phyloP scores from a whole-genome alignment of 2,329 filamentous ascomycete genomes.

The Elsinoe perseae region DNA sequence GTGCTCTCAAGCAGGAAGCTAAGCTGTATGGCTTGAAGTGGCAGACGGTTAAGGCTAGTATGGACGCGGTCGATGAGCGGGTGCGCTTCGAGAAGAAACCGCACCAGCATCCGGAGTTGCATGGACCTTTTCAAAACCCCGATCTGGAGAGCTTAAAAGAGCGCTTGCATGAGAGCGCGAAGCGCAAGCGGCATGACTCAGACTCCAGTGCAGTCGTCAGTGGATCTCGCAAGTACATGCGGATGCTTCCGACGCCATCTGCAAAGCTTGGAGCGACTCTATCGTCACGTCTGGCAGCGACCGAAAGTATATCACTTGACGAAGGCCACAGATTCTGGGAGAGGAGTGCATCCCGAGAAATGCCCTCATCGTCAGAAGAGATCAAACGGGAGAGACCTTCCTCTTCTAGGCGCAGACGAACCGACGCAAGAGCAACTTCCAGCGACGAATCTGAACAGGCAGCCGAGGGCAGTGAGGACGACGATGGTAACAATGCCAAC shows the following conservation, averaged over 20 bases:
- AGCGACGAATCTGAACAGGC: background rate
- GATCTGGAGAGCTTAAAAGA: background rate
- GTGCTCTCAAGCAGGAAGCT: background rate
- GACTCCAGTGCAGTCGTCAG: background rate
- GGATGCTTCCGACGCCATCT: background rate
- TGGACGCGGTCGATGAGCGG: background rate
- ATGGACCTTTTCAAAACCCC: background rate
- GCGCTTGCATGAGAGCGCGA: background rate
- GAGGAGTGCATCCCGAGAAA: background rate
- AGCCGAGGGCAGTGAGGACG: background rate
- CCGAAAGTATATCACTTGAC: background rate
- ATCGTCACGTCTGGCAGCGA: background rate
- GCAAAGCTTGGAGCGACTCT: background rate
- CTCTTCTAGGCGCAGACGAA: too few species aligned
- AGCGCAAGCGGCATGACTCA: background rate
- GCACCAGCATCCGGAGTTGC: background rate
- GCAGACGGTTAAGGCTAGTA: background rate
- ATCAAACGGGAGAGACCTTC: too few species aligned
- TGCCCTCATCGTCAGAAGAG: too few species aligned
- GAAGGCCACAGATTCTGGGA: background rate
- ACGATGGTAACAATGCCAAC: too few species aligned
- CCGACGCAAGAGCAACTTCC: background rate
- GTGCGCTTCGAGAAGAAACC: background rate
- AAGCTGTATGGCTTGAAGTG: background rate
- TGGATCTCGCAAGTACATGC: background rate